These are phyloP conservation scores for Citropsis articulata DNA, from an alignment of 345 rosid species.

Conservation along the genomic window DNA sequence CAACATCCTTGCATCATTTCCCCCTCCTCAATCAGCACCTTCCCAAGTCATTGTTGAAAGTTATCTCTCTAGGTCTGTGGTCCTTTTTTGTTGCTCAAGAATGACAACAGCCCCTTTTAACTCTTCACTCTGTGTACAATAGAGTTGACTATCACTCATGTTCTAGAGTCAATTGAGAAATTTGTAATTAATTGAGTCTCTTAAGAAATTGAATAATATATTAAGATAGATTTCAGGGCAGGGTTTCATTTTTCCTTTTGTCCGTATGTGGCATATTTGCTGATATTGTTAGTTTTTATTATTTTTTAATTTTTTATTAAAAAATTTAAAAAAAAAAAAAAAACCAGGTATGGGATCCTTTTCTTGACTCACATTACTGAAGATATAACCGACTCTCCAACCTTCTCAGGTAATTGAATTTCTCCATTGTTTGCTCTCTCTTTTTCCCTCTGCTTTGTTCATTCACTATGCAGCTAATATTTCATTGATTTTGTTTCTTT, in stretches of 20 bases:
- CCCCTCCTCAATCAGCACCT: background rate
- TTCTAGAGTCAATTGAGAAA: no score
- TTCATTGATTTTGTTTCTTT: constrained; percentile 18
- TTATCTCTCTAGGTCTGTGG: background rate
- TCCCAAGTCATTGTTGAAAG: background rate
- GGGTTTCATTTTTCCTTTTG: background rate
- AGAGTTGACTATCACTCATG: no score
- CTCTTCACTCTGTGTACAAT: background rate
- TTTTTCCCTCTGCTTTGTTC: background rate
- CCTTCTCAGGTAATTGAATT: constrained; percentile 65
- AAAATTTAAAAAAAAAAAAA: background rate
- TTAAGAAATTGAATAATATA: no score
- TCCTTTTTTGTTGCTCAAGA: background rate
- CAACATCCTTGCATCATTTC: background rate
- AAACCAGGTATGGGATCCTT: constrained; percentile 61
- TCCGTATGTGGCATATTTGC: constrained; percentile 8
- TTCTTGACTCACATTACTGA: constrained; percentile 75
- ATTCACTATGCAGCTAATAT: constrained; percentile 8
- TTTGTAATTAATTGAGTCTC: no score
- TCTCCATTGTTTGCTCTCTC: constrained; percentile 14
- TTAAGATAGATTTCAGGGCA: no score
- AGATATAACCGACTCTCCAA: constrained; percentile 57
- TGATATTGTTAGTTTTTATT: background rate
- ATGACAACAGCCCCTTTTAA: background rate
- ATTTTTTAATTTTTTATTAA: background rate